These are phyloP conservation scores for Malus sieversii DNA, from an alignment of 306 rosid species.

Conservation along the genomic window DNA sequence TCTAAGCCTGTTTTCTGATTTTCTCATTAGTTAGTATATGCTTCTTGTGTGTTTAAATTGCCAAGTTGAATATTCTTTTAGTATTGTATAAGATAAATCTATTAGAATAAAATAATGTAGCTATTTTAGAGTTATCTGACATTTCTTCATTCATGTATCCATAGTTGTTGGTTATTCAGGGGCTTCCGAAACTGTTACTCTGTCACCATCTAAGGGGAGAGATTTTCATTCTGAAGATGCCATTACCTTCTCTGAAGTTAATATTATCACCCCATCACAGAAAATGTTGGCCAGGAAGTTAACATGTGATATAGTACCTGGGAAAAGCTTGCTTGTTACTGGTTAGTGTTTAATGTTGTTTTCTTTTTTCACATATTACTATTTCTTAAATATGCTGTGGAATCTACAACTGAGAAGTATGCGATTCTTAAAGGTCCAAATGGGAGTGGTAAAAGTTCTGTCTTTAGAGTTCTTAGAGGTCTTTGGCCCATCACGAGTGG, in stretches of 20 bases:
- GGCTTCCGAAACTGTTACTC: conserved; percentile 27
- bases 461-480: conserved; percentile 93
- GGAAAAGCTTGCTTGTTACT: conserved; percentile 84
- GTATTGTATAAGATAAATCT: neutral
- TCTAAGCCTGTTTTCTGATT: neutral
- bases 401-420: conserved; percentile 10
- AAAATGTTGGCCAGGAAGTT: conserved; percentile 84
- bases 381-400: conserved; percentile 10
- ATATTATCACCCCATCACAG: conserved; percentile 79
- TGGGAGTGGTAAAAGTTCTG: conserved; percentile 97
- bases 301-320: conserved; percentile 65
- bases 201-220: conserved; percentile 25
- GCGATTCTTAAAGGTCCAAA: conserved; percentile 68
- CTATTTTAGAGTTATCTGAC: neutral
- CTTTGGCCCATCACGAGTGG: conserved; percentile 91
- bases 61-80: neutral
- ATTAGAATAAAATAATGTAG: neutral
- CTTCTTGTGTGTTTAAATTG: neutral
- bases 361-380: neutral
- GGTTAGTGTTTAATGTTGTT: conserved; percentile 44
- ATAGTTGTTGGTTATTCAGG: conserved; percentile 28
- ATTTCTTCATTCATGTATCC: conserved; percentile 1
- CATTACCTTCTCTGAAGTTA: conserved; percentile 76
- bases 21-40: neutral
- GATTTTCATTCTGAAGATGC: conserved; percentile 44